Conservation (phyloP, 306 rosid genomes). For the Ammopiptanthus mongolicus region DNA sequence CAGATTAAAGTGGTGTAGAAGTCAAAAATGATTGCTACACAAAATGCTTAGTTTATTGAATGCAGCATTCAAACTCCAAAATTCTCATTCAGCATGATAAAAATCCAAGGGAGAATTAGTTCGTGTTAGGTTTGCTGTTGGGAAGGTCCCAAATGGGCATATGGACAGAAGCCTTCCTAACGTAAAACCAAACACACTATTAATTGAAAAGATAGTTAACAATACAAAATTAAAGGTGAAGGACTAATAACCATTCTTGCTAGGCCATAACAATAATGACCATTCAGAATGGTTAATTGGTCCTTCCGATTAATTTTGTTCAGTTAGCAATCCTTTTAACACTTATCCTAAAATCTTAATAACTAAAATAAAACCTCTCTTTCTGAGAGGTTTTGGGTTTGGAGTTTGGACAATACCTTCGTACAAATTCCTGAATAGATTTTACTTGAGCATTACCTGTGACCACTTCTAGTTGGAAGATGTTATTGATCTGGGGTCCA, state of each 20-base stretch:
- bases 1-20: not conserved
- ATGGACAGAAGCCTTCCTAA: no score
- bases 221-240: no score
- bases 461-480: slow-evolving; percentile 76
- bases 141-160: no score
- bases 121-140: no score
- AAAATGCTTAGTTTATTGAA: not conserved
- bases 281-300: not conserved
- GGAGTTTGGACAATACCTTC: not conserved
- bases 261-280: not conserved
- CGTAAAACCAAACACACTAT: no score
- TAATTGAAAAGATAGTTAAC: not conserved
- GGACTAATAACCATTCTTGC: not conserved
- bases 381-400: not conserved
- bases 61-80: not conserved
- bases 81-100: not conserved
- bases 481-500: slow-evolving; percentile 91
- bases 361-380: not conserved
- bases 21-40: not conserved
- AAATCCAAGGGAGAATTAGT: not conserved
- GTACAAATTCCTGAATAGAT: not conserved
- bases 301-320: no score
- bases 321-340: no score
- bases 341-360: not conserved
- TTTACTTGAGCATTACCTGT: slow-evolving; percentile 55